A percentile compares a stretch with the other conserved stretches of the same genome.
phyloP scores from a whole-genome alignment of 2,329 filamentous ascomycete species.

The Fusarium sp. region DNA sequence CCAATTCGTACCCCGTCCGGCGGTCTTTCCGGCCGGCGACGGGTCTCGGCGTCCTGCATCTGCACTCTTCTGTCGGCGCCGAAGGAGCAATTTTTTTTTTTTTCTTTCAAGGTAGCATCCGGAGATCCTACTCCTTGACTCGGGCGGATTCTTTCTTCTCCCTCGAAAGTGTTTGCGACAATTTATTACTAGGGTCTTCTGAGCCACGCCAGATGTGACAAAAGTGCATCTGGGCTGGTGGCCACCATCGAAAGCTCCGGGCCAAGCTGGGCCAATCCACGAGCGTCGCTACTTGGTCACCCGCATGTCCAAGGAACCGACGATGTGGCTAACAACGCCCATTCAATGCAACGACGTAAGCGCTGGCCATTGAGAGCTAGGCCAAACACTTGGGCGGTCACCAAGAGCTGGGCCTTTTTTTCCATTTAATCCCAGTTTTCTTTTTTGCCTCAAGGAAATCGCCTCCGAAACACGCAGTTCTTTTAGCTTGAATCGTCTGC shows the following conservation, averaged over 20 bases:
- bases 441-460: not conserved
- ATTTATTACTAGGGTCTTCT: not conserved
- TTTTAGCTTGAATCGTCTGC: not conserved
- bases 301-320: conserved; percentile 7
- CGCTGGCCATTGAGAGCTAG: conserved; percentile 8
- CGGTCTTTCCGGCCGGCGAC: conserved; percentile 16
- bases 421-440: not conserved
- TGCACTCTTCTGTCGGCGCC: not conserved
- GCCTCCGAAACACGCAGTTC: not conserved
- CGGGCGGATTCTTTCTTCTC: not conserved
- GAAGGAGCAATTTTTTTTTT: not conserved
- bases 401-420: not conserved
- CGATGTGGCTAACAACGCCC: conserved; percentile 7
- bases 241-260: conserved; percentile 20
- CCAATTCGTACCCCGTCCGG: conserved; percentile 20
- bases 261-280: conserved; percentile 1
- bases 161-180: not conserved
- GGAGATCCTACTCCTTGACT: not conserved
- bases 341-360: conserved; percentile 17
- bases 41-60: conserved; percentile 19
- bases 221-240: not conserved
- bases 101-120: not conserved
- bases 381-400: conserved; percentile 17
- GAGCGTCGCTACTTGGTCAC: conserved; percentile 4
- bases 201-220: not conserved